Conservation (phyloP, 2,329 filamentous ascomycete species). For the Aschersonia sp. region DNA sequence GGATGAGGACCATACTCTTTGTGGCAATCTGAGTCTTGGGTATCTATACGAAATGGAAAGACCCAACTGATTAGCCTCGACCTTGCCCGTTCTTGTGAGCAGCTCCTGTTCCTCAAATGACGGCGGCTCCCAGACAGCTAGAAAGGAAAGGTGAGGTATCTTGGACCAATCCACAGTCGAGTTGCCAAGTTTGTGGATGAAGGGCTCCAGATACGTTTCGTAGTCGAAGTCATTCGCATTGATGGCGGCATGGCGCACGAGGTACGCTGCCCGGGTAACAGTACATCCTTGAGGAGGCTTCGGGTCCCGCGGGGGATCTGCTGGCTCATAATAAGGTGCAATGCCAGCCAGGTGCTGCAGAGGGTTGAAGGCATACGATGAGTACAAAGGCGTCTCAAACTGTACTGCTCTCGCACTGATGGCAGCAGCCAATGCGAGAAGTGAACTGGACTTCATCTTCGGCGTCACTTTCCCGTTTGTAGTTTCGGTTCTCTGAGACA, state of each 20-base stretch:
- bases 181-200: slow-evolving; percentile 43
- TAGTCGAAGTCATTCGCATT: slow-evolving; percentile 46
- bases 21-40: slow-evolving; percentile 34
- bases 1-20: slow-evolving; percentile 46
- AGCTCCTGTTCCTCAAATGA: slow-evolving; percentile 41
- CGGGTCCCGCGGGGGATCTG: slow-evolving; percentile 22
- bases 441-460: background rate
- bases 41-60: slow-evolving; percentile 41
- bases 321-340: slow-evolving; percentile 41
- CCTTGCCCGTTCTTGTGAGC: slow-evolving; percentile 44
- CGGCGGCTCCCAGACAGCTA: slow-evolving; percentile 40
- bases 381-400: slow-evolving; percentile 19
- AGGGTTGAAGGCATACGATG: slow-evolving; percentile 35
- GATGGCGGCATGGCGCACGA: slow-evolving; percentile 44
- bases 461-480: too few relatives aligned
- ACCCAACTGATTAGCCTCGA: slow-evolving; percentile 46
- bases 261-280: slow-evolving; percentile 35
- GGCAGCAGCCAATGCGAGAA: background rate
- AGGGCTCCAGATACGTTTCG: slow-evolving; percentile 40
- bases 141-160: slow-evolving; percentile 39
- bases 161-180: slow-evolving; percentile 42
- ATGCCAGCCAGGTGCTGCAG: slow-evolving; percentile 41
- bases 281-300: slow-evolving; percentile 33
- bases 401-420: slow-evolving; percentile 1
- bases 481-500: too few relatives aligned